Conservation (phyloP, 2,329 filamentous ascomycete genomes). For the Fusarium sp. region DNA sequence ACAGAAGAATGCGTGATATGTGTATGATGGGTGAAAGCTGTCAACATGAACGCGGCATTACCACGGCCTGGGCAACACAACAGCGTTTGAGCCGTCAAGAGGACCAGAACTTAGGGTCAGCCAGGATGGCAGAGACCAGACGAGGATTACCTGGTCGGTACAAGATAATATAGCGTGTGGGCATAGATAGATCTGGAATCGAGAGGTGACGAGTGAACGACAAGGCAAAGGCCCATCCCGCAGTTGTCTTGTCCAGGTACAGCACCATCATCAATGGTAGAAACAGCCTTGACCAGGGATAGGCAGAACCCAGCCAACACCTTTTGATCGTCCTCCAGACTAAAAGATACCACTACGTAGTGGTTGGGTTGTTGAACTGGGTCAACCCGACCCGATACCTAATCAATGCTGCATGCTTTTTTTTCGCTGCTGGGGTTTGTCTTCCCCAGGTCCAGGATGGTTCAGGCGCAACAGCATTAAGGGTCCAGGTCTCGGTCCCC, state of each 20-base stretch:
- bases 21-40: slow-evolving; percentile 5
- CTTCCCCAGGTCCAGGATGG: slow-evolving; percentile 21
- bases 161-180: slow-evolving; percentile 5
- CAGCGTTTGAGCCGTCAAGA: background rate
- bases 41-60: background rate
- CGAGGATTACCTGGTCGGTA: background rate
- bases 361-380: slow-evolving; percentile 27
- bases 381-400: background rate
- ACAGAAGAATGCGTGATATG: slow-evolving; percentile 8
- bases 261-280: background rate
- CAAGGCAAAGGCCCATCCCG: slow-evolving; percentile 6
- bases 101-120: background rate
- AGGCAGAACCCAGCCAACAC: slow-evolving; percentile 5
- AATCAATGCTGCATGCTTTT: background rate
- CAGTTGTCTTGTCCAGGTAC: slow-evolving; percentile 1
- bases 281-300: background rate
- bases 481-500: slow-evolving; percentile 28
- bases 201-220: slow-evolving; percentile 30
- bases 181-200: slow-evolving; percentile 9
- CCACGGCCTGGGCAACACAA: background rate
- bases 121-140: background rate
- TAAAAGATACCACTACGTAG: slow-evolving; percentile 19
- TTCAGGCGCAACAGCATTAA: slow-evolving; percentile 23
- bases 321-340: slow-evolving; percentile 15
- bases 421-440: background rate